Evolutionary conservation across 257 asterid species (phyloP), one percentile per base, ranked within the genome.

Genomic region (Jasminum sambac): DNA sequence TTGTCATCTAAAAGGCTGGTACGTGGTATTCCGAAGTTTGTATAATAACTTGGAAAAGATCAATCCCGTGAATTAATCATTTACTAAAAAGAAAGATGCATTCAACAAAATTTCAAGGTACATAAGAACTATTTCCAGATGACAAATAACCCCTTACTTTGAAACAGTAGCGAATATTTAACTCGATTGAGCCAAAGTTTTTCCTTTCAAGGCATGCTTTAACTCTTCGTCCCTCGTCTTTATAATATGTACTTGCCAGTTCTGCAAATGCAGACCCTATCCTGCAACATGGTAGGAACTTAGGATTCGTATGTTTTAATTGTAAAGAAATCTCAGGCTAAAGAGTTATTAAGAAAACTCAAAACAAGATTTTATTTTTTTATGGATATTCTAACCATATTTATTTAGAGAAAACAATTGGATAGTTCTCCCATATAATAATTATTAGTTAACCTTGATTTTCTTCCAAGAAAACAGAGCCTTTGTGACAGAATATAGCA

Each of bases 181-280:
- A 84, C 84, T 95, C 99, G 41, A 80, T 41, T 24, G 98, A 84
- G 79, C 80, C 73, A 74, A 79, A 80, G 73, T 68, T 89, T 81
- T 86, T 95, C 88, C 65, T 89, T 68, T 95, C 99, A 66, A 91
- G 74, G 1, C 96, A 95, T 68, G 84, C 74, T 87, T 88, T 95
- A 68, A 89, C 74, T 82, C 89, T 82, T 63, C 94, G 86, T 30
- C 96, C 95, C 84, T 95, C 99, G 41, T 95, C 99, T 83, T 81
- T 88, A 72, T 95, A 95, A 82, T 85, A 91, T 64, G 74, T 43
- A 84, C 70, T 87, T 66, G 97, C 87, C 72, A 91, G 82, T 73
- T 95, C 99, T 17, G 84, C 85, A 72, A 90, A 81, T 63, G 83
- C 74, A 74, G 72, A 84, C 66, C 86, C 85, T 44, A 91, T 86